Percentiles rank a stretch among this genome's conserved stretches.
Evolutionary conservation across 179 eudicot species (phyloP).

Genomic region (Patellifolia procumbens): DNA sequence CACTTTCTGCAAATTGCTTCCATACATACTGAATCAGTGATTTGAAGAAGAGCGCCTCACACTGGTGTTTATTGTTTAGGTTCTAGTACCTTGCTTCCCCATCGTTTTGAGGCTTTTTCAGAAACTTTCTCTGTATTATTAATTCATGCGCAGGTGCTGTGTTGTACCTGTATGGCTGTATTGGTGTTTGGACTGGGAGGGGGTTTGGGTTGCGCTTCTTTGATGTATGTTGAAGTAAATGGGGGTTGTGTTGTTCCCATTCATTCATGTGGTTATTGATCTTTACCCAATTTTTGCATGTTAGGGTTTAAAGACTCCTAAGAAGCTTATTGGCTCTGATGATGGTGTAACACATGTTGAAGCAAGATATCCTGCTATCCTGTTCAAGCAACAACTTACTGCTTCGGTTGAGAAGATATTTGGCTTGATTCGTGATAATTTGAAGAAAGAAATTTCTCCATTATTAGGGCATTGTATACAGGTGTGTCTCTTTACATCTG

Average conservation of each 20-base stretch:
- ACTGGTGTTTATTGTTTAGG: too few relatives aligned
- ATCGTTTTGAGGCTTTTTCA: too few relatives aligned
- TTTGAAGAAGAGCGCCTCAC: neutral
- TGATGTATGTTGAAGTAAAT: neutral
- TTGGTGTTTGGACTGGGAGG: too few relatives aligned
- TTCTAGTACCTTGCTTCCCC: too few relatives aligned
- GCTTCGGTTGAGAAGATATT: conserved; percentile 97
- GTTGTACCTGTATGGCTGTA: too few relatives aligned
- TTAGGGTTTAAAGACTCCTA: conserved; percentile 66
- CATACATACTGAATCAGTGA: too few relatives aligned
- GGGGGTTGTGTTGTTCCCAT: neutral
- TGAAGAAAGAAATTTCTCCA: conserved; percentile 98
- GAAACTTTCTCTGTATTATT: too few relatives aligned
- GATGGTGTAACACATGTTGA: conserved; percentile 82
- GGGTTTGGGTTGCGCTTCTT: neutral
- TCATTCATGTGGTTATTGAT: neutral
- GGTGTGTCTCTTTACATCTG: conserved; percentile 41
- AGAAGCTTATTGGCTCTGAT: conserved; percentile 72
- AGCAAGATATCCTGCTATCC: conserved; percentile 90
- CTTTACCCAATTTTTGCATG: conserved; percentile 12
- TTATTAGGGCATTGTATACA: conserved; percentile 85
- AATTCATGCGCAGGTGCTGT: too few relatives aligned
- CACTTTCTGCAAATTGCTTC: too few relatives aligned
- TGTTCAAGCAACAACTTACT: conserved; percentile 95
- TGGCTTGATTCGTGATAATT: conserved; percentile 95